Conservation (phyloP, 2,329 filamentous ascomycete genomes). For the Chaetomiaceae sp. region DNA sequence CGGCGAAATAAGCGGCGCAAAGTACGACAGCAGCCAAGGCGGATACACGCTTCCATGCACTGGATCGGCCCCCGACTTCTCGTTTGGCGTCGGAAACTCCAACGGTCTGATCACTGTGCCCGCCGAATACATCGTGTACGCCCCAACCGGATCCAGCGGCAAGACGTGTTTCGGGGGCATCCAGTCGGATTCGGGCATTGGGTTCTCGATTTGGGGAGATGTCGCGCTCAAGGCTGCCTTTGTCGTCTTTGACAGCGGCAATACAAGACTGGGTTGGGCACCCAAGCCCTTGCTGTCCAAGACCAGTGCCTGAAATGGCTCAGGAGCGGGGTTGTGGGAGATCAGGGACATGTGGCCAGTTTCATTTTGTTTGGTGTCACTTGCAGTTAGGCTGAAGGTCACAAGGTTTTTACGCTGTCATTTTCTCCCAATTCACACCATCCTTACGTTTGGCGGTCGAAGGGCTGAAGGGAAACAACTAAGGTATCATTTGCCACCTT, state of each 20-base stretch:
- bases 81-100: slow-evolving; percentile 40
- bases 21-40: slow-evolving; percentile 34
- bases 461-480: too few species aligned
- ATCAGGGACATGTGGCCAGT: not conserved
- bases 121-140: slow-evolving; percentile 46
- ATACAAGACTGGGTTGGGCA: slow-evolving; percentile 20
- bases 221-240: slow-evolving; percentile 25
- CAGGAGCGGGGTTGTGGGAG: too few species aligned
- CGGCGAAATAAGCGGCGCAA: slow-evolving; percentile 39
- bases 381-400: too few species aligned
- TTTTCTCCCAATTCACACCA: too few species aligned
- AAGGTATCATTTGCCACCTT: too few species aligned
- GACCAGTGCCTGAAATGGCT: too few species aligned
- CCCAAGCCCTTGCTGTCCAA: slow-evolving; percentile 7
- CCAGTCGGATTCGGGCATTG: slow-evolving; percentile 37
- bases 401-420: too few species aligned
- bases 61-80: slow-evolving; percentile 43
- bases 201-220: slow-evolving; percentile 25
- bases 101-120: slow-evolving; percentile 44
- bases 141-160: slow-evolving; percentile 34
- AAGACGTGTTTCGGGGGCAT: slow-evolving; percentile 60
- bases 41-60: slow-evolving; percentile 52
- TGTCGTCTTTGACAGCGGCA: slow-evolving; percentile 24
- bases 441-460: too few species aligned
- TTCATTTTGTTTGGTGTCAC: not conserved